A percentile compares a stretch with the other conserved stretches of the same genome.
Conservation (phyloP, 768 basidiomycete species). For the Exsudoporus frostii region DNA sequence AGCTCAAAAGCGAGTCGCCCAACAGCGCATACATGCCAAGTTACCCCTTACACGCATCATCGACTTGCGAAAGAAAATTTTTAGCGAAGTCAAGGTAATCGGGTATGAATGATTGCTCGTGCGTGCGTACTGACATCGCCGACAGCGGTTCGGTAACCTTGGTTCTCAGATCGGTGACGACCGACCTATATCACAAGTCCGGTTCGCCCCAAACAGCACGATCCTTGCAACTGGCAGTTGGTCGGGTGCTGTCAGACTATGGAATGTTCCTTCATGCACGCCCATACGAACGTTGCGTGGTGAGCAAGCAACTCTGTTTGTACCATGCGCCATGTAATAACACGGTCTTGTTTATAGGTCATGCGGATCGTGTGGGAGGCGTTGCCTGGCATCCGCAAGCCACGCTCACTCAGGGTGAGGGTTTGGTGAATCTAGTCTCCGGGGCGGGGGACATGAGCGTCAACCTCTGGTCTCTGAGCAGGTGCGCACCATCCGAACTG, state of each 20-base stretch:
- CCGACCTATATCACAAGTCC: conserved; percentile 87
- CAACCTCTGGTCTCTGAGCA: conserved; percentile 85
- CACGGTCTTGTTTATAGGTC: conserved; percentile 46
- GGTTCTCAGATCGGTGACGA: conserved; percentile 99
- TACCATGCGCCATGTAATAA: conserved; percentile 4
- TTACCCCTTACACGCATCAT: conserved; percentile 86
- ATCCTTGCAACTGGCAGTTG: conserved; percentile 91
- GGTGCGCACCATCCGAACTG: conserved; percentile 41
- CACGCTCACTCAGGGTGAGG: conserved; percentile 63
- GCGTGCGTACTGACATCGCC: background rate
- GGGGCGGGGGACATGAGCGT: conserved; percentile 86
- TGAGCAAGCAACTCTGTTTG: conserved; percentile 27
- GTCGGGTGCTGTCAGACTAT: conserved; percentile 92
- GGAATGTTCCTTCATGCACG: conserved; percentile 92
- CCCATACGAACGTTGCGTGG: conserved; percentile 74
- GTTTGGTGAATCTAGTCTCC: conserved; percentile 80
- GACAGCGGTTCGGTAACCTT: conserved; percentile 82
- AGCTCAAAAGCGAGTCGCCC: conserved; percentile 91
- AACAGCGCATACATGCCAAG: conserved; percentile 87
- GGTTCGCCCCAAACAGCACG: conserved; percentile 90
- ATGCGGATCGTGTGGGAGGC: conserved; percentile 88
- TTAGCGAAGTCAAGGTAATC: conserved; percentile 82
- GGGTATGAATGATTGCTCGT: background rate
- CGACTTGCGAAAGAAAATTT: conserved; percentile 89
- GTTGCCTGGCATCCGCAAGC: conserved; percentile 98